Conservation (phyloP, 73 alveolate species). For the Paramecium primaurelia region DNA sequence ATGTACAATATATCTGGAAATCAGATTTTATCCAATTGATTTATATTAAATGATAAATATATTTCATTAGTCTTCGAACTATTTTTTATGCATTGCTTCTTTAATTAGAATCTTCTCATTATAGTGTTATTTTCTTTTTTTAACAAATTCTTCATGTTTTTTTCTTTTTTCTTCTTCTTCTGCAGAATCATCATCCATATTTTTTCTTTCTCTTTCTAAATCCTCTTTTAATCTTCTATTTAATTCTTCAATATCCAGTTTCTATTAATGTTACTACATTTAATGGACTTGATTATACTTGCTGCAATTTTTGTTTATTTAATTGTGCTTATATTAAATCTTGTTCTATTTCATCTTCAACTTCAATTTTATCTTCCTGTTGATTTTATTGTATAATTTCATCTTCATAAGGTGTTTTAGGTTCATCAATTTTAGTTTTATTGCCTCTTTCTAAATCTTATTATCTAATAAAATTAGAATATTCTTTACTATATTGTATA, state of each 20-base stretch:
- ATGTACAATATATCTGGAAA: conserved; percentile 5
- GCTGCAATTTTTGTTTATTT: not conserved
- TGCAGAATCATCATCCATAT: conserved; percentile 5
- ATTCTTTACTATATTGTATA: conserved; percentile 52
- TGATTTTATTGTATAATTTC: conserved; percentile 47
- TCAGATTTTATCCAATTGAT: not conserved
- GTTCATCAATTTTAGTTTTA: conserved; percentile 66
- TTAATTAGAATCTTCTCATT: not conserved
- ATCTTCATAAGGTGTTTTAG: conserved; percentile 70
- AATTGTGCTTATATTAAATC: conserved; percentile 2
- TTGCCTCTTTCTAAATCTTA: conserved; percentile 68
- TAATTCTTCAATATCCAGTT: not conserved
- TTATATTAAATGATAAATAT: not conserved
- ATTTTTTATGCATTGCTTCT: not conserved
- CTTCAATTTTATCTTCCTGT: conserved; percentile 30
- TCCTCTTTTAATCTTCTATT: conserved; percentile 7
- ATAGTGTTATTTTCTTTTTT: conserved; percentile 35
- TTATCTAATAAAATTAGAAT: not conserved
- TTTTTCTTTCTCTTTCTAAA: conserved; percentile 29
- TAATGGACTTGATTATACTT: not conserved
- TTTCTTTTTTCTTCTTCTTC: conserved; percentile 30
- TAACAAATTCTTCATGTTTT: conserved; percentile 36
- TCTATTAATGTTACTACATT: not conserved
- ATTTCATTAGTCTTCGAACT: not conserved
- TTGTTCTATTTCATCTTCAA: conserved; percentile 24